These are phyloP conservation scores for Fusarium acutatum DNA, from an alignment of 2,329 filamentous ascomycete genomes.

Conservation along the genomic window DNA sequence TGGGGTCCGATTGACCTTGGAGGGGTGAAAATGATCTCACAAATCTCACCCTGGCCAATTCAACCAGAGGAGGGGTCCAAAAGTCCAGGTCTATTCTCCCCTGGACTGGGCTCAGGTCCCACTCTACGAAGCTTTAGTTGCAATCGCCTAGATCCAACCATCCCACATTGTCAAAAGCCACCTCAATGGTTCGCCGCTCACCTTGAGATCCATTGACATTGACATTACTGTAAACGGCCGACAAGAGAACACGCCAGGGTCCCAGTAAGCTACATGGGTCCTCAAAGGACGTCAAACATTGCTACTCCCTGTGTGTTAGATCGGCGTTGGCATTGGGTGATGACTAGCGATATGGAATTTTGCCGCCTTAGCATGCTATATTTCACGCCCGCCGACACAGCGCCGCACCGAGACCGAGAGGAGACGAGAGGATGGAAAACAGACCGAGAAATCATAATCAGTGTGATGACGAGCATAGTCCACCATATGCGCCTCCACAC, in stretches of 20 bases:
- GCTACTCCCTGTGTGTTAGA: background rate
- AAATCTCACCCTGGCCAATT: slow-evolving; percentile 22
- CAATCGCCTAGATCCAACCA: slow-evolving; percentile 31
- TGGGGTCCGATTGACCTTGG: slow-evolving; percentile 34
- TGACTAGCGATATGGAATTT: slow-evolving; percentile 15
- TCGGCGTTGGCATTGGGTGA: background rate
- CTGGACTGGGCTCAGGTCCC: slow-evolving; percentile 4
- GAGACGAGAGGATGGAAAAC: slow-evolving; percentile 1
- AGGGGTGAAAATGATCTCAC: slow-evolving; percentile 31
- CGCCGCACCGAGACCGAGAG: slow-evolving; percentile 33
- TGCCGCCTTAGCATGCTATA: slow-evolving; percentile 15
- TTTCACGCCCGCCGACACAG: slow-evolving; percentile 33
- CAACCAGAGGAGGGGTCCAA: slow-evolving; percentile 11
- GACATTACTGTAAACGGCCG: slow-evolving; percentile 4
- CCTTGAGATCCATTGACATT: slow-evolving; percentile 14
- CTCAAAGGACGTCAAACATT: slow-evolving; percentile 3
- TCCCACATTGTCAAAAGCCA: slow-evolving; percentile 15
- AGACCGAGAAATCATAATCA: background rate
- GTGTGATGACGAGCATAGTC: slow-evolving; percentile 1
- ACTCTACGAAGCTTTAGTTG: slow-evolving; percentile 4
- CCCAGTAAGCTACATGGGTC: background rate
- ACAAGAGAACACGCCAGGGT: slow-evolving; percentile 1
- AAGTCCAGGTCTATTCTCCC: background rate
- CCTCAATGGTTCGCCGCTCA: slow-evolving; percentile 18
- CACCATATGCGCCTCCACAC: slow-evolving; percentile 8